Evolutionary conservation across 78 protist genomes (phyloP).

Genomic region (Andalucia godoyi): DNA sequence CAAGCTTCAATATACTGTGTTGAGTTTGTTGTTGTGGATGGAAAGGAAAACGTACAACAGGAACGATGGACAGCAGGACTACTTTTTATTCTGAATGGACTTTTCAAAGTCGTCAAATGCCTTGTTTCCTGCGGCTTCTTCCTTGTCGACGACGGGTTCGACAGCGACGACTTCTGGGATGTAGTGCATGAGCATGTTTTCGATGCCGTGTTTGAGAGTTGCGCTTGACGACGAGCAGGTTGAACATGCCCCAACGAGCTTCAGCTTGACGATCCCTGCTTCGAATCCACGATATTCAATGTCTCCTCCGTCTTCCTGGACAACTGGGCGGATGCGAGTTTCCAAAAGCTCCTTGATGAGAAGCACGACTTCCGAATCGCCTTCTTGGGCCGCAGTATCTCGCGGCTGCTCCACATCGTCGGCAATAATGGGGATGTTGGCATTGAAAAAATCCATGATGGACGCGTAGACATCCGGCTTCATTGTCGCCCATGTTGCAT

Average conservation of each 20-base stretch:
- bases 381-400: slow-evolving; percentile 44
- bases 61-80: too few relatives aligned
- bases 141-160: slow-evolving; percentile 2
- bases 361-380: slow-evolving; percentile 46
- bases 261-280: slow-evolving; percentile 54
- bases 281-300: slow-evolving; percentile 49
- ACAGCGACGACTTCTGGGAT: slow-evolving; percentile 70
- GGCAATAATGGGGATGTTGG: slow-evolving; percentile 30
- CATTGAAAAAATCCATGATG: slow-evolving; percentile 37
- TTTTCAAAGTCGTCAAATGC: too few relatives aligned
- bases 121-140: too few relatives aligned
- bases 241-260: slow-evolving; percentile 54
- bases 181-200: slow-evolving; percentile 80
- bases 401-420: slow-evolving; percentile 4
- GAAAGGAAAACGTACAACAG: too few relatives aligned
- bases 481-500: slow-evolving; percentile 42
- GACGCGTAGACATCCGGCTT: slow-evolving; percentile 41
- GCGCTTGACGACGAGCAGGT: slow-evolving; percentile 53
- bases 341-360: slow-evolving; percentile 74
- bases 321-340: slow-evolving; percentile 68
- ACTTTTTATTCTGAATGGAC: too few relatives aligned
- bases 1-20: too few relatives aligned
- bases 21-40: too few relatives aligned
- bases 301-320: slow-evolving; percentile 81
- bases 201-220: slow-evolving; percentile 76